phyloP scores from a whole-genome alignment of 2,329 filamentous ascomycete genomes.

The Dactylonectria macrodidyma region DNA sequence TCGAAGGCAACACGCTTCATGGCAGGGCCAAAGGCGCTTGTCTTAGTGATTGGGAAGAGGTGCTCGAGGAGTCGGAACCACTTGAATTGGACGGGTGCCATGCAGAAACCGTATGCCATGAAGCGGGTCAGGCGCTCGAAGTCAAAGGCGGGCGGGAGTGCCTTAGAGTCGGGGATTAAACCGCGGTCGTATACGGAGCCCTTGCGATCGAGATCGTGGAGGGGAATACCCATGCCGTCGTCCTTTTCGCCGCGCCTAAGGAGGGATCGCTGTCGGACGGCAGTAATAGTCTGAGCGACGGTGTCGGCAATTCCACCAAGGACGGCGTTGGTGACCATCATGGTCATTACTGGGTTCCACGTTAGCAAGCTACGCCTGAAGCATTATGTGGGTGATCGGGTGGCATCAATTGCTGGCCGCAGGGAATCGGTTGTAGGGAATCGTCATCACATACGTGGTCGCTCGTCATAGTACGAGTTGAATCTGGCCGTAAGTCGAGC shows the following conservation, averaged over 20 bases:
- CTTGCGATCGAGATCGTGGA: conserved; percentile 88
- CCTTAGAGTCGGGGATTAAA: conserved; percentile 73
- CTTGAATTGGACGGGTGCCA: conserved; percentile 95
- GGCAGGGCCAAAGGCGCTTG: conserved; percentile 80
- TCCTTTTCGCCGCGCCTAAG: conserved; percentile 75
- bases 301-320: conserved; percentile 97
- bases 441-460: conserved; percentile 74
- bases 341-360: conserved; percentile 82
- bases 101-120: conserved; percentile 97
- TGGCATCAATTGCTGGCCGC: too few species aligned
- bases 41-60: conserved; percentile 88
- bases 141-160: conserved; percentile 87
- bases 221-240: conserved; percentile 86
- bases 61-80: conserved; percentile 92
- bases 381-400: background rate
- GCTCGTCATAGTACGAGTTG: conserved; percentile 93
- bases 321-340: conserved; percentile 98
- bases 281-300: conserved; percentile 92
- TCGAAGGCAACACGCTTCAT: conserved; percentile 94
- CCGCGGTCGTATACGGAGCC: conserved; percentile 77
- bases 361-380: conserved; percentile 20
- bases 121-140: conserved; percentile 95
- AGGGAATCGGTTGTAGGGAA: background rate
- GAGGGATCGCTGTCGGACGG: conserved; percentile 78
- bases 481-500: conserved; percentile 88